Base-by-base conservation (phyloP, 345 rosid genomes). In the Diplotaxis tenuifolia region DNA sequence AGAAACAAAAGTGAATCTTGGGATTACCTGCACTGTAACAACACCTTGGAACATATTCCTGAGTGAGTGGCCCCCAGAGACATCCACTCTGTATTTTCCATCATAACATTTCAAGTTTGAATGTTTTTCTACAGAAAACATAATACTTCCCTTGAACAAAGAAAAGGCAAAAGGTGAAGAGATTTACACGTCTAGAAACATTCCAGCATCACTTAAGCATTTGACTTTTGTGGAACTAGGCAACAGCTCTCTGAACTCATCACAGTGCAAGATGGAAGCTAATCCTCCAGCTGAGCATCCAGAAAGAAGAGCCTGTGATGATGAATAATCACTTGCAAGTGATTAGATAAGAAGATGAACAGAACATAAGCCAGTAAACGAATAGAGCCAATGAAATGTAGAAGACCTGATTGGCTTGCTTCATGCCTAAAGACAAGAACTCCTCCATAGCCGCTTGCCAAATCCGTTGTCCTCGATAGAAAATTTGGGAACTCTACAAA, bases 231-330 rank as follows among this genome's bases (percentile, higher is more conserved):
- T 85, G 15, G 72, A 78, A 50, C 42, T n/a, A 1, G 92, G 91
- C 64, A 92, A 83, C 21, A 95, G 81, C 65, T 69, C 69, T 15
- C 83, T 81, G 62, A 92, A 92, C 75, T 86, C 84, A 36, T 95
- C 97, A 57, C 96, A 90, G 28, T 95, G 97, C 32, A 92, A 65
- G 62, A 92, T 90, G 15, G 97, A 80, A 66, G 99, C 96, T 54
- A 95, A 80, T 22, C 96, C 97, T 31, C 97, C 99, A 0, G 97
- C 96, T 27, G 99, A 95, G 77, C 97, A 95, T 73, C 97, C 97
- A 36, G 99, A 92, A 49, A 92, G 96, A 79, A 95, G 84, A 74
- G 92, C 97, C 96, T 95, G 84, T 32, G 50, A 70, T 22, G 68
- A 62, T 60, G 3, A 2, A 38, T 52, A 71, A 36, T 19, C 31